These are phyloP conservation scores for Neurospora sp. DNA, from an alignment of 495 filamentous ascomycete species.

Conservation along the genomic window DNA sequence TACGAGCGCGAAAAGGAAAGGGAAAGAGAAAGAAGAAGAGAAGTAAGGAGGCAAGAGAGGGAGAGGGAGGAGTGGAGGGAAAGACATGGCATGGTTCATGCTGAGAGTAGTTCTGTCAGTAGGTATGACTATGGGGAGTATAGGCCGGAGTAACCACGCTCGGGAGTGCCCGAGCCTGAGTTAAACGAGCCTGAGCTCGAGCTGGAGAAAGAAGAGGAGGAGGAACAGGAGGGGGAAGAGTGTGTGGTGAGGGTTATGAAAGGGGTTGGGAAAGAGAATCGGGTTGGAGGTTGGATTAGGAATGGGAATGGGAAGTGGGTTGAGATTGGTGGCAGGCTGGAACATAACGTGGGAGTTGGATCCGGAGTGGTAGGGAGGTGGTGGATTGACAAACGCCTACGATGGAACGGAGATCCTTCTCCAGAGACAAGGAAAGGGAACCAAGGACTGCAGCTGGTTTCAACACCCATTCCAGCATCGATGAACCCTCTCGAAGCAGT, in stretches of 20 bases:
- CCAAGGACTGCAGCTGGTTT: too few relatives aligned
- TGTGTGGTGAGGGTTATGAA: background rate
- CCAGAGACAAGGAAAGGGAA: too few relatives aligned
- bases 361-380: too few relatives aligned
- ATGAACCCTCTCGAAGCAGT: background rate
- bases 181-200: slow-evolving; percentile 1
- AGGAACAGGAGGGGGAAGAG: background rate
- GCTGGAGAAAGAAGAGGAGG: background rate
- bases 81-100: background rate
- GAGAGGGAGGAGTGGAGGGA: background rate
- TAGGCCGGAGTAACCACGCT: background rate
- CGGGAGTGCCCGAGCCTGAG: background rate
- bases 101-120: background rate
- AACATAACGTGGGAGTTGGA: background rate
- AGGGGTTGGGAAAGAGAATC: background rate
- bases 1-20: background rate
- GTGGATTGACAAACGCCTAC: too few relatives aligned
- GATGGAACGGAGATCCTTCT: too few relatives aligned
- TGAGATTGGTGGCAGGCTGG: background rate
- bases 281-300: background rate
- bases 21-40: background rate
- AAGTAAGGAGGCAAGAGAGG: too few relatives aligned
- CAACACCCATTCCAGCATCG: too few relatives aligned
- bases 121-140: background rate
- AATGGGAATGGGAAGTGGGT: background rate